Evolutionary conservation across 768 basidiomycete genomes (phyloP), one percentile per base, ranked within the genome.

Genomic region (Boletus huronensis): DNA sequence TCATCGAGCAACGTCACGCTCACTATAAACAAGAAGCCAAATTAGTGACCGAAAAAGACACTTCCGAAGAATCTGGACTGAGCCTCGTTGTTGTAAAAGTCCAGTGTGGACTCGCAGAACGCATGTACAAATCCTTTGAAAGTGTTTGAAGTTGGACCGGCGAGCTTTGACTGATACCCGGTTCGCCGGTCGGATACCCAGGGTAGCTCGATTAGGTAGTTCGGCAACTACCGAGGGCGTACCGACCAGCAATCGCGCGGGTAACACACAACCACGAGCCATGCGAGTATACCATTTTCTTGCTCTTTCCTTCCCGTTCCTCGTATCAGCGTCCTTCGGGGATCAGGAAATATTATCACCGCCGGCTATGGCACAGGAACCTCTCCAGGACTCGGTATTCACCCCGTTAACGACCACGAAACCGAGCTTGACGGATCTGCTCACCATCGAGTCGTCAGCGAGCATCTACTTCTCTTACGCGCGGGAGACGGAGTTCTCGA

Each of bases 391-490:
- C 29, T 28, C 60, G 3, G 49, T 51, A 17, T 71, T 66, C 46
- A 60, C 58, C 1, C 80, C 83, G 0, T 61, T 73, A 29, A 79
- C 72, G 3, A 73, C 73, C 23, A 50, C 65, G 28, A 69, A 76
- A 57, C 88, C 88, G 14, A 81, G 81, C 2, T 73, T 93, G 32
- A 78, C 85, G 5, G 91, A 93, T 71, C 72, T 90, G 39, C 79
- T 93, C 60, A 92, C 90, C 11, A 83, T 93, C 64, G 84, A 91
- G 61, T 63, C 81, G 1, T 80, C 82, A 0, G 80, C 82, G 9
- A 92, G 89, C 38, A 93, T 93, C 48, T 93, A 90, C 76, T 91
- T 84, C 67, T 83, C 87, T 0, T 93, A 93, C 66, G 87, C 88
- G 5, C 79, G 90, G 6, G 90, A 91, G 63, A 74, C 84, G 2